These are phyloP conservation scores for Arxiozyma slooffiae DNA, from an alignment of 1,139 yeast genomes.

Conservation along the genomic window DNA sequence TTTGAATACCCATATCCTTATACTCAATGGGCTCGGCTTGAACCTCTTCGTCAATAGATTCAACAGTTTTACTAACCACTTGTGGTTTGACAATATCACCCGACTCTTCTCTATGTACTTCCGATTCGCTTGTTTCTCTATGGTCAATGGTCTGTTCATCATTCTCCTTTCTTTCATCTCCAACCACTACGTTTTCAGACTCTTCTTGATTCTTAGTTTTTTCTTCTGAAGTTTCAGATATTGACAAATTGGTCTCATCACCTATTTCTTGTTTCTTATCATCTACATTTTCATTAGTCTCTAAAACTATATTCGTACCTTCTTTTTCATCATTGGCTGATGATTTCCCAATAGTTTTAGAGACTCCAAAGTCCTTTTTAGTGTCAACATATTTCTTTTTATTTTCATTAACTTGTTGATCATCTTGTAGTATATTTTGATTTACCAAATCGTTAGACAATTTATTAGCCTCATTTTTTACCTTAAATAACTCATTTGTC, in stretches of 20 bases:
- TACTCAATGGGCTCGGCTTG: constrained; percentile 8
- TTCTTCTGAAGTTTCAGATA: not conserved
- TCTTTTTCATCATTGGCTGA: constrained; percentile 2
- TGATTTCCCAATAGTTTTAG: constrained; percentile 4
- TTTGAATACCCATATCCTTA: constrained; percentile 8
- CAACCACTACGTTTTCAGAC: not conserved
- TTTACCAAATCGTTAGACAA: not conserved
- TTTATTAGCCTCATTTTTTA: not conserved
- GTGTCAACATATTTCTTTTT: constrained; percentile 1
- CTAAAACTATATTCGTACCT: constrained; percentile 1
- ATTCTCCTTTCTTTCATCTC: not conserved
- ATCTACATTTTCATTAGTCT: not conserved
- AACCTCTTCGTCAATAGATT: constrained; percentile 6
- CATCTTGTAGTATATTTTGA: not conserved
- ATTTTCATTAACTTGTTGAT: constrained; percentile 4
- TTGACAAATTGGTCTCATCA: not conserved
- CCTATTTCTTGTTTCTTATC: not conserved
- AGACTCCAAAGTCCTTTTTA: not conserved
- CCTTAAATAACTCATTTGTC: not conserved
- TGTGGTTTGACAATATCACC: not conserved
- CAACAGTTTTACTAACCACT: not conserved
- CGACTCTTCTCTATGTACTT: not conserved
- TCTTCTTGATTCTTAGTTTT: not conserved
- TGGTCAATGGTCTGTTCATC: not conserved
- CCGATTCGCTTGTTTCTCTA: not conserved